A percentile compares a stretch with the other conserved stretches of the same genome.
Evolutionary conservation across 345 rosid species (phyloP).

Genomic region (Acer negundo): DNA sequence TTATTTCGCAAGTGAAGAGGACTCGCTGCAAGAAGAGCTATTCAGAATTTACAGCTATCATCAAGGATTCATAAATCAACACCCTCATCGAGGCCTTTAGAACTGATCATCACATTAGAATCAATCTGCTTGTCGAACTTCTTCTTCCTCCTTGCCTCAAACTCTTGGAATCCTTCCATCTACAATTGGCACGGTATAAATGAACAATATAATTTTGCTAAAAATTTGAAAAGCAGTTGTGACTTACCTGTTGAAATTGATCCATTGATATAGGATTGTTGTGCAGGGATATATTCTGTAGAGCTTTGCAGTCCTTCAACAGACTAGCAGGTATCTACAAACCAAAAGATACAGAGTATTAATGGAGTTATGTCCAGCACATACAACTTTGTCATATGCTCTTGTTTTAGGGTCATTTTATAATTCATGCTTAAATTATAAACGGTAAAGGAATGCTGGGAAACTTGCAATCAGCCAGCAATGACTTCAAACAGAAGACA

Average conservation of each 20-base stretch:
- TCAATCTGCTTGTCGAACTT: conserved; percentile 97
- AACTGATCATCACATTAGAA: conserved; percentile 92
- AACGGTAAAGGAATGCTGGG: background rate
- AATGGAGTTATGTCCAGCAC: background rate
- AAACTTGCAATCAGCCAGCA: conserved; percentile 2
- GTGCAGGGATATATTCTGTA: conserved; percentile 86
- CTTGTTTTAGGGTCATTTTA: background rate
- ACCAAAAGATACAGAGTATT: conserved; percentile 7
- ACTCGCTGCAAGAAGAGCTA: background rate
- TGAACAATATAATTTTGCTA: background rate
- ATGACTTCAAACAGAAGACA: background rate
- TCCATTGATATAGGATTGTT: conserved; percentile 89
- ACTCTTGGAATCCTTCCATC: conserved; percentile 94
- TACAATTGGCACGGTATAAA: conserved; percentile 19
- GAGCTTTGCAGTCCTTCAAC: conserved; percentile 83
- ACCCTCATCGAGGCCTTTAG: conserved; percentile 95
- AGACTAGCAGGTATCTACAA: conserved; percentile 70
- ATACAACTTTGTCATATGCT: background rate
- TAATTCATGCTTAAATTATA: background rate
- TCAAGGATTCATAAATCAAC: conserved; percentile 52
- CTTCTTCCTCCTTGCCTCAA: conserved; percentile 89
- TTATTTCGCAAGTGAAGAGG: background rate
- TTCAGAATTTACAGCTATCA: conserved; percentile 2
- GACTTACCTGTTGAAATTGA: conserved; percentile 86
- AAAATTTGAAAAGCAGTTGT: background rate